Evolutionary conservation across 2,329 filamentous ascomycete genomes (phyloP).

Genomic region (Aspergillus pseudoterreus): DNA sequence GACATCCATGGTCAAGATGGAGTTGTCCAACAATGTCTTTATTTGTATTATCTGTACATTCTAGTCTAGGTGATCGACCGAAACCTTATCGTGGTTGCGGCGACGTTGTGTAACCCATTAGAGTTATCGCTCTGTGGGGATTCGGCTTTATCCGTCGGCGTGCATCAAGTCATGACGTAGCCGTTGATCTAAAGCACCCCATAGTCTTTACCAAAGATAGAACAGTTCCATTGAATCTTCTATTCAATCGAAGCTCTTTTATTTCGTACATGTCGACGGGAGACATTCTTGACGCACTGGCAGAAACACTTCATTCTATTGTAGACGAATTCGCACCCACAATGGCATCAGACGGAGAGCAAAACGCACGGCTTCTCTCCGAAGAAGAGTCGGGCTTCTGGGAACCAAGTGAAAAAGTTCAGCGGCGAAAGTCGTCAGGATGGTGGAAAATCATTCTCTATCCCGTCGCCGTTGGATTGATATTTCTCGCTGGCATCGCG

Average conservation of each 20-base stretch:
- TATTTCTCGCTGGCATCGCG: slow-evolving; percentile 18
- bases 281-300: no score
- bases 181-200: neutral
- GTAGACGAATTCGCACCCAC: neutral
- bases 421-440: neutral
- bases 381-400: slow-evolving; percentile 1
- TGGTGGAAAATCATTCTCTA: slow-evolving; percentile 10
- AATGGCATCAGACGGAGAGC: neutral
- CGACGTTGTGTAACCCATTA: neutral
- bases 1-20: no score
- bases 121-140: neutral
- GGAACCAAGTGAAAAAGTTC: neutral
- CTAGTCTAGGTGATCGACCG: neutral
- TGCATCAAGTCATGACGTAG: neutral
- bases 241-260: no score
- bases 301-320: neutral
- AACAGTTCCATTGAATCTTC: no score
- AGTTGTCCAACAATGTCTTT: no score
- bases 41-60: no score
- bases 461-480: slow-evolving; percentile 8
- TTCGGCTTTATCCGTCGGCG: neutral
- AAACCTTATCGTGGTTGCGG: neutral
- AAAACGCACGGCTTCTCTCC: neutral
- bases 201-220: neutral
- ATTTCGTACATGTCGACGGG: no score